Percentiles rank a stretch among this genome's conserved stretches.
These are phyloP conservation scores for Lycium barbarum DNA, from an alignment of 257 asterid species.

Conservation along the genomic window DNA sequence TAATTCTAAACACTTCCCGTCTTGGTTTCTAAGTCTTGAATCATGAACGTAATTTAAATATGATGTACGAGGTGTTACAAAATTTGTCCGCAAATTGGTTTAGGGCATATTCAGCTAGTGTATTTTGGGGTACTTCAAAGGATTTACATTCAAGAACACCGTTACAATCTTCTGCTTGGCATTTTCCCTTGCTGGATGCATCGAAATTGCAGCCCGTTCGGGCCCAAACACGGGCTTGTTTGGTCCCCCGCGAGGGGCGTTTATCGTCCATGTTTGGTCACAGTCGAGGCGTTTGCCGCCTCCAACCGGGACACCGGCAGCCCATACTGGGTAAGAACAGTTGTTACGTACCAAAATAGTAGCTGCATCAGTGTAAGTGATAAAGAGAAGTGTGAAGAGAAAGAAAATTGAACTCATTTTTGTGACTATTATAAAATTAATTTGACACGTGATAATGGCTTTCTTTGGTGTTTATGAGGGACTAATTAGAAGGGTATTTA, in stretches of 20 bases:
- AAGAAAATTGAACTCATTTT: conserved; percentile 26
- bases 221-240: conserved; percentile 50
- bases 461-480: neutral
- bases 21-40: too few relatives aligned
- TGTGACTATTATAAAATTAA: neutral
- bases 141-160: conserved; percentile 43
- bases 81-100: conserved; percentile 43
- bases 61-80: too few relatives aligned
- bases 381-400: conserved; percentile 28
- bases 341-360: conserved; percentile 53
- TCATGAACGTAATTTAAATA: too few relatives aligned
- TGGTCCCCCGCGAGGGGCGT: conserved; percentile 48
- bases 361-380: conserved; percentile 41
- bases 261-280: conserved; percentile 56
- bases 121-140: conserved; percentile 53
- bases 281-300: conserved; percentile 53
- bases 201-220: conserved; percentile 55
- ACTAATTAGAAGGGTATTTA: neutral
- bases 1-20: too few relatives aligned
- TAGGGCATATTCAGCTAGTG: conserved; percentile 56
- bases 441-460: neutral
- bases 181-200: conserved; percentile 45
- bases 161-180: conserved; percentile 62
- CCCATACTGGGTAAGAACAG: conserved; percentile 58
- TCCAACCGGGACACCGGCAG: conserved; percentile 58